phyloP scores from a whole-genome alignment of 208 protist species.

The Acanthamoeba sp. region DNA sequence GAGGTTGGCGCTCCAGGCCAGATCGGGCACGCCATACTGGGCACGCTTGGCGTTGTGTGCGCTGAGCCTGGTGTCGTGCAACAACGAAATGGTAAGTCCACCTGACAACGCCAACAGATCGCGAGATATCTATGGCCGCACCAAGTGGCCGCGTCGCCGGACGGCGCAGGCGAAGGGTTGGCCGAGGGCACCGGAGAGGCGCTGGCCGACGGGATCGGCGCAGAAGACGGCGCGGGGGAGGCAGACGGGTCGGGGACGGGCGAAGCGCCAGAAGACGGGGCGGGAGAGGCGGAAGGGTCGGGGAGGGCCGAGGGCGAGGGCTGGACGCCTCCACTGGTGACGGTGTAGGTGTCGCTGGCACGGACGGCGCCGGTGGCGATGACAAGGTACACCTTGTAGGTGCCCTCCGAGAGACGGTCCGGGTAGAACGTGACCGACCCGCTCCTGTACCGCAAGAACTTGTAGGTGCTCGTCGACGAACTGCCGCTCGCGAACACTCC shows the following conservation, averaged over 20 bases:
- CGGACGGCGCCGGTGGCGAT: background rate
- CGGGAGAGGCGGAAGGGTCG: background rate
- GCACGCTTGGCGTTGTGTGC: background rate
- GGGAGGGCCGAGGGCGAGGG: background rate
- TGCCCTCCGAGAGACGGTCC: background rate
- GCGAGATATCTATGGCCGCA: too few species aligned
- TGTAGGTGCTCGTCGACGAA: background rate
- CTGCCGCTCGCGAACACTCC: background rate
- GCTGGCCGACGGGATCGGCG: background rate
- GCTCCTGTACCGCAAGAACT: background rate
- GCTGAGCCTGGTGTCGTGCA: background rate
- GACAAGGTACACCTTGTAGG: background rate
- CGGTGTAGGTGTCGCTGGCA: background rate
- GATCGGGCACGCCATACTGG: background rate
- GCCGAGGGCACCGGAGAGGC: background rate
- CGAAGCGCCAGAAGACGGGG: too few species aligned
- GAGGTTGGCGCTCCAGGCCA: slow-evolving; percentile 35
- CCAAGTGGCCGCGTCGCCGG: background rate
- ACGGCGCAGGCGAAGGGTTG: background rate
- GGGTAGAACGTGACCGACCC: background rate
- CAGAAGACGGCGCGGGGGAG: too few species aligned
- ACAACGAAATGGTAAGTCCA: too few species aligned
- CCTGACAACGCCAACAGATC: too few species aligned
- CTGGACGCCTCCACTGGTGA: background rate
- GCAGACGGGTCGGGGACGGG: too few species aligned